Percentiles rank a stretch among this genome's conserved stretches.
These are phyloP conservation scores for Hypocrella siamensis DNA, from an alignment of 2,329 filamentous ascomycete genomes.

Conservation along the genomic window DNA sequence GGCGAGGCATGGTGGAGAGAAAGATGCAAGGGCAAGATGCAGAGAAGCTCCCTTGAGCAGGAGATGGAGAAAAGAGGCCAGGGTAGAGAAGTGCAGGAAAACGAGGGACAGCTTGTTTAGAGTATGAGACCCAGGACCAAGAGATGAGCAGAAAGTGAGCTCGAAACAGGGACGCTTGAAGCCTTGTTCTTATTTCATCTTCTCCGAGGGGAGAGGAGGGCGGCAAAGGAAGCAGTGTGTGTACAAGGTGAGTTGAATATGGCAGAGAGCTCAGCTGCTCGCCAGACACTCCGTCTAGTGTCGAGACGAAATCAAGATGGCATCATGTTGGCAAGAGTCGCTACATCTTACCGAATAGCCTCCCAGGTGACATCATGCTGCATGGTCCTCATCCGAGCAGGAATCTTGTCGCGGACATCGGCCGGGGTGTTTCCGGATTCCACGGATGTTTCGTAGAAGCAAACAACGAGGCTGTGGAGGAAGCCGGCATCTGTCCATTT, in stretches of 20 bases:
- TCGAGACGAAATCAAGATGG: conserved; percentile 1
- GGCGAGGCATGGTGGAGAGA: conserved; percentile 6
- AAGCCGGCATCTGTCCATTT: conserved; percentile 19
- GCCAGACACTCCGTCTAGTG: no score
- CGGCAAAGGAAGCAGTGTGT: no score
- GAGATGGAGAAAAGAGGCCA: background rate
- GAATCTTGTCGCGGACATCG: conserved; percentile 14
- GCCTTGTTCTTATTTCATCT: no score
- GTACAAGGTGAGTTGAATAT: no score
- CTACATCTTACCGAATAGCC: conserved; percentile 23
- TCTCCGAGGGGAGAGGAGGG: no score
- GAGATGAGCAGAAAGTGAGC: no score
- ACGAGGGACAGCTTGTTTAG: no score
- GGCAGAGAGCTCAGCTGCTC: no score
- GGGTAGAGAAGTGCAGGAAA: background rate
- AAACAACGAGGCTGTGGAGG: conserved; percentile 17
- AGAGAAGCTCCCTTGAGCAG: no score
- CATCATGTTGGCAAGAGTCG: background rate
- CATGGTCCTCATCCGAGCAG: conserved; percentile 14
- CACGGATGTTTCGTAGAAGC: conserved; percentile 15
- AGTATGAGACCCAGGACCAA: no score
- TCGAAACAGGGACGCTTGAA: no score
- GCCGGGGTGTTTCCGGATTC: conserved; percentile 11
- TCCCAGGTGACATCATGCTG: conserved; percentile 26
- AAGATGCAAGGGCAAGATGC: background rate